These are phyloP conservation scores for Amoebophrya sp. DNA, from an alignment of 169 alveolate genomes.

Conservation along the genomic window DNA sequence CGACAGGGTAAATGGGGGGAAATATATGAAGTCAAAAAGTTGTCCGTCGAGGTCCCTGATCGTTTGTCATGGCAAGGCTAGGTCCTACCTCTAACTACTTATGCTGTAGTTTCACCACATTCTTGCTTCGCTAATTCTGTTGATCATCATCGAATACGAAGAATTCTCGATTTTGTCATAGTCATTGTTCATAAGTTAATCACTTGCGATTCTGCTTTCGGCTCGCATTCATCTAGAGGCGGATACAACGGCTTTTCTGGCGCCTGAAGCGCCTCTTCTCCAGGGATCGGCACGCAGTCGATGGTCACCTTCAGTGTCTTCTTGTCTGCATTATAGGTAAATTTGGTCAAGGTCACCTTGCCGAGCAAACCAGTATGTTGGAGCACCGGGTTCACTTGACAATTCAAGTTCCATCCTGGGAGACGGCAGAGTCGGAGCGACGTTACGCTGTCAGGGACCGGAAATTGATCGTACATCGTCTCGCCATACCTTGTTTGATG, in stretches of 20 bases:
- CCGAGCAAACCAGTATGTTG: constrained; percentile 53
- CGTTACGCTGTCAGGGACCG: constrained; percentile 53
- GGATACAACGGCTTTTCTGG: neutral
- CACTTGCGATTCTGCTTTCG: neutral
- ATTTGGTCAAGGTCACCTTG: constrained; percentile 46
- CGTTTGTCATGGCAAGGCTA: no score
- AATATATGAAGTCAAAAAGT: no score
- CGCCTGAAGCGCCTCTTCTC: neutral
- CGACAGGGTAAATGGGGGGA: no score
- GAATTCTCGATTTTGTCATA: no score
- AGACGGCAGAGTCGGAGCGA: constrained; percentile 47
- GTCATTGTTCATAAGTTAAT: no score
- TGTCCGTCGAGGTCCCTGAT: no score
- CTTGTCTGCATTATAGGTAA: constrained; percentile 46
- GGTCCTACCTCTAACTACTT: no score
- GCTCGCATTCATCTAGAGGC: neutral
- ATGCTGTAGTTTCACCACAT: no score
- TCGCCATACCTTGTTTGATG: constrained; percentile 68
- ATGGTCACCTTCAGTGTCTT: constrained; percentile 30
- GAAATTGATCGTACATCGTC: constrained; percentile 57
- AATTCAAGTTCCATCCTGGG: constrained; percentile 54
- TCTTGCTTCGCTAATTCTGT: no score
- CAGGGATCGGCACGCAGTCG: neutral
- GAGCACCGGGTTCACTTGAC: constrained; percentile 46
- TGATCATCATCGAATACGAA: no score